Conservation (phyloP, 257 asterid species). For the Vinca minor region DNA sequence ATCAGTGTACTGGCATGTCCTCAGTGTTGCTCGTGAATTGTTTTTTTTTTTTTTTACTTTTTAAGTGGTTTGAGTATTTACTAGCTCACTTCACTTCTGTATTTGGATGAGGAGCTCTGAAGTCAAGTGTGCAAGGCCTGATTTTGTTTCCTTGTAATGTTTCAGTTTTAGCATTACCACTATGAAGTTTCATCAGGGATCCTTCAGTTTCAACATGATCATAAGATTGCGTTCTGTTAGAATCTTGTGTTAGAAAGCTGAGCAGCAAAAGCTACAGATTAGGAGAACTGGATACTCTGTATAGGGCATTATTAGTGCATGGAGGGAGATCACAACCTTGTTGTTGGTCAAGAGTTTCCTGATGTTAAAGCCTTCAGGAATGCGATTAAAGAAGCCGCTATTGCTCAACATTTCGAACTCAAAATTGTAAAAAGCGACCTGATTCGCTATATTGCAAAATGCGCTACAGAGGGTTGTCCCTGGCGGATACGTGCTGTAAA, state of each 20-base stretch:
- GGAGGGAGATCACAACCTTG: conserved; percentile 45
- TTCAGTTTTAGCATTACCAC: not conserved
- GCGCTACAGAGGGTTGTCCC: conserved; percentile 70
- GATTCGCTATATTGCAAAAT: conserved; percentile 62
- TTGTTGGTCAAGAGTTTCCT: conserved; percentile 64
- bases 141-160: not conserved
- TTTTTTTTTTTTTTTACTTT: not conserved
- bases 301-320: conserved; percentile 22
- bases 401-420: conserved; percentile 75
- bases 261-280: conserved; percentile 1
- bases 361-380: conserved; percentile 65
- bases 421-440: conserved; percentile 64
- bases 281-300: not conserved
- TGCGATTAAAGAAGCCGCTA: conserved; percentile 72
- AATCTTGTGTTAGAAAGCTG: conserved; percentile 1
- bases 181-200: not conserved
- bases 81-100: not conserved
- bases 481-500: conserved; percentile 84
- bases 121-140: not conserved
- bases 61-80: not conserved
- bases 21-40: not conserved
- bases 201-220: not conserved
- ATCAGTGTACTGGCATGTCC: too few species aligned
- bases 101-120: not conserved
- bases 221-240: not conserved